Conservation (phyloP, 169 alveolate genomes). For the Theileria luwenshuni region DNA sequence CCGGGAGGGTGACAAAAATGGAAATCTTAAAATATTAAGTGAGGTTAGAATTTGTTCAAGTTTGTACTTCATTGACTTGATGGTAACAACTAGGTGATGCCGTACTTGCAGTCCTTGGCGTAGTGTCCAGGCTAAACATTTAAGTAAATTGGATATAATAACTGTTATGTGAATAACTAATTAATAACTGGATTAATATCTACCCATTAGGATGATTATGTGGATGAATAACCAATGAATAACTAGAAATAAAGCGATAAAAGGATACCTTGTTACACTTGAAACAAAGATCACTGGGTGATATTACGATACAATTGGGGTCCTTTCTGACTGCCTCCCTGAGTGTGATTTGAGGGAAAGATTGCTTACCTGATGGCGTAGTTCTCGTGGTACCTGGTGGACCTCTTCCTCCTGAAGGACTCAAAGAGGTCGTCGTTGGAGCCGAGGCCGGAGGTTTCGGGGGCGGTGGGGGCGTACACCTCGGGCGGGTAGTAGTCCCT, state of each 20-base stretch:
- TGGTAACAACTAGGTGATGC: constrained; percentile 9
- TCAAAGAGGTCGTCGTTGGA: constrained; percentile 44
- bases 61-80: constrained; percentile 5
- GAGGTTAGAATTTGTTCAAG: constrained; percentile 11
- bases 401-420: constrained; percentile 56
- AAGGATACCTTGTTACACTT: constrained; percentile 28
- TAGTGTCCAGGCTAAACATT: constrained; percentile 38
- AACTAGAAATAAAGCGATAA: too few relatives aligned
- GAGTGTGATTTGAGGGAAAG: background rate
- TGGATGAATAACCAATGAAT: too few relatives aligned
- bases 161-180: too few relatives aligned
- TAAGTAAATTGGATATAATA: too few relatives aligned
- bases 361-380: constrained; percentile 42
- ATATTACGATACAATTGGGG: constrained; percentile 42
- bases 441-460: constrained; percentile 9
- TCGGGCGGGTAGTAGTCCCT: constrained; percentile 9
- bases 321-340: constrained; percentile 52
- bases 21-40: constrained; percentile 7
- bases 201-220: too few relatives aligned
- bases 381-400: constrained; percentile 58
- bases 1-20: background rate
- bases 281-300: constrained; percentile 47
- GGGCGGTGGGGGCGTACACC: background rate
- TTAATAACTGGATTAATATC: too few relatives aligned
- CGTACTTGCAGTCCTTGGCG: constrained; percentile 45